A percentile compares a stretch with the other conserved stretches of the same genome.
Conservation (phyloP, 495 filamentous ascomycete genomes). For the Tetracladium setigerum region DNA sequence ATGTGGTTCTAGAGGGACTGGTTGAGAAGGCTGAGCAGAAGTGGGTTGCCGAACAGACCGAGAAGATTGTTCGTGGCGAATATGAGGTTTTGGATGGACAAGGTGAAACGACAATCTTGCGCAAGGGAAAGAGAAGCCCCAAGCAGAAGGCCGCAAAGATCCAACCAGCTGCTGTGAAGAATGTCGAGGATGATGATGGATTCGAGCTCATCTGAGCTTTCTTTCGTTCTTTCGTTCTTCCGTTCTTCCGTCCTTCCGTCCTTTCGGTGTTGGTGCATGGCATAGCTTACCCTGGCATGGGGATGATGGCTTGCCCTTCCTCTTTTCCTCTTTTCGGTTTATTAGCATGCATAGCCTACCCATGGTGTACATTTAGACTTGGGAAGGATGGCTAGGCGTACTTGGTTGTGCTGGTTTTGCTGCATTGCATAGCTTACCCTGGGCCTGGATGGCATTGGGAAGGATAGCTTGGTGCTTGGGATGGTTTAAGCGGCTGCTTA, state of each 20-base stretch:
- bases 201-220: slow-evolving; percentile 19
- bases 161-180: not conserved
- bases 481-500: no score
- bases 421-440: slow-evolving; percentile 16
- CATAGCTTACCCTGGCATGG: slow-evolving; percentile 20
- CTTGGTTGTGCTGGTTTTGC: slow-evolving; percentile 1
- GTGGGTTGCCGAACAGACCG: slow-evolving; percentile 16
- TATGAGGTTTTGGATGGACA: slow-evolving; percentile 22
- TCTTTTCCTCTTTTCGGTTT: slow-evolving; percentile 1
- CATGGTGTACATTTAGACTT: slow-evolving; percentile 2
- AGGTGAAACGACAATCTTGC: slow-evolving; percentile 10
- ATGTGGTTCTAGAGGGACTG: slow-evolving; percentile 14
- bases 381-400: slow-evolving; percentile 23
- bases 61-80: slow-evolving; percentile 19
- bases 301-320: slow-evolving; percentile 17
- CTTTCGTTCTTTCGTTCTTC: not conserved
- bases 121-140: slow-evolving; percentile 9
- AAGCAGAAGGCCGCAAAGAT: slow-evolving; percentile 15
- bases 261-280: slow-evolving; percentile 17
- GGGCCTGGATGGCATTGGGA: slow-evolving; percentile 5
- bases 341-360: slow-evolving; percentile 15
- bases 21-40: slow-evolving; percentile 21
- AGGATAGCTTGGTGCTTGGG: slow-evolving; percentile 20
- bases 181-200: slow-evolving; percentile 19
- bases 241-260: not conserved